A percentile compares a stretch with the other conserved stretches of the same genome.
Evolutionary conservation across 768 basidiomycete genomes (phyloP).

Genomic region (Gloeopeniophorella convolvens): DNA sequence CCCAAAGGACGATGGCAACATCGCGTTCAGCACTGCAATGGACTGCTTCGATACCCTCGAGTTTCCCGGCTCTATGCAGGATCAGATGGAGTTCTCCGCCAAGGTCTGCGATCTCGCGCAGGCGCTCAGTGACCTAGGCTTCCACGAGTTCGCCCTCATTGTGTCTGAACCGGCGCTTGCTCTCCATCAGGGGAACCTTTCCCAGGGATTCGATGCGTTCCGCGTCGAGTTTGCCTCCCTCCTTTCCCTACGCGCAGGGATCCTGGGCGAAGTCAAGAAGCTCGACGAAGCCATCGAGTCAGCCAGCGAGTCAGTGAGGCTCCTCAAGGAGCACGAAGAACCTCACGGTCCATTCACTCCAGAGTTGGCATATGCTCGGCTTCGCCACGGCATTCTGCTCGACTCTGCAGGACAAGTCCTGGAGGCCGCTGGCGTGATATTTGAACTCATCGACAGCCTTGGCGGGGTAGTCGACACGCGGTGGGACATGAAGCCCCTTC

Average conservation of each 20-base stretch:
- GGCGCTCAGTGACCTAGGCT: slow-evolving; percentile 12
- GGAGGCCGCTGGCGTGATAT: background rate
- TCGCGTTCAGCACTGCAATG: slow-evolving; percentile 2
- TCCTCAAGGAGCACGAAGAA: background rate
- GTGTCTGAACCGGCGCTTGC: slow-evolving; percentile 1
- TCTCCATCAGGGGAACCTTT: background rate
- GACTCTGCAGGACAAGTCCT: background rate
- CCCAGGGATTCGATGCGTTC: background rate
- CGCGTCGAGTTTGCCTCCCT: background rate
- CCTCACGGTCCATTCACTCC: background rate
- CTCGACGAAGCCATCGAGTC: background rate
- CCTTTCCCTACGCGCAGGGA: slow-evolving; percentile 1
- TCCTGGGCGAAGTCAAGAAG: slow-evolving; percentile 3
- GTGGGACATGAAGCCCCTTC: background rate
- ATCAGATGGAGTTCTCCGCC: background rate
- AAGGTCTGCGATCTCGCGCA: slow-evolving; percentile 4
- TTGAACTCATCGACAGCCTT: background rate
- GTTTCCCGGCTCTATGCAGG: background rate
- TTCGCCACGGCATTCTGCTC: background rate
- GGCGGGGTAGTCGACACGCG: background rate
- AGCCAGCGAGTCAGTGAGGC: background rate
- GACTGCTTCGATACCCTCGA: slow-evolving; percentile 1
- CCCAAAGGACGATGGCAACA: background rate
- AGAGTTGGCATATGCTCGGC: slow-evolving; percentile 5
- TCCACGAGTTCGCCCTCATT: background rate